A percentile compares a stretch with the other conserved stretches of the same genome.
Evolutionary conservation across 208 protist species (phyloP).

Genomic region (Wallacemonas collosoma): DNA sequence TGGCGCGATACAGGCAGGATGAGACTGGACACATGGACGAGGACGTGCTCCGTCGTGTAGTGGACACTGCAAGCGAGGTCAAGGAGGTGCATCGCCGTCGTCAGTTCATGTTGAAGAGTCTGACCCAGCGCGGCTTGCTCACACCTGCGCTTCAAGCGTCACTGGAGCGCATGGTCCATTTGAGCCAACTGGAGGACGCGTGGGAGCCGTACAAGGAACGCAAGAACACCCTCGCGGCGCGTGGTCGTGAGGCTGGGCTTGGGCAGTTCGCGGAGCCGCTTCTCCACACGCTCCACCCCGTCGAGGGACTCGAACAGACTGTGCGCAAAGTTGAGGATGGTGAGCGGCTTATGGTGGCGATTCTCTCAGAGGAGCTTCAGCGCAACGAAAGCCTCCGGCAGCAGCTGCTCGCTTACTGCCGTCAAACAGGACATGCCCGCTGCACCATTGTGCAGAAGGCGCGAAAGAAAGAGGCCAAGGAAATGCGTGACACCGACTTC

Average conservation of each 20-base stretch:
- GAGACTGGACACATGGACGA: constrained; percentile 78
- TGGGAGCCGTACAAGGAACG: constrained; percentile 87
- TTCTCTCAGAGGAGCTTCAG: constrained; percentile 75
- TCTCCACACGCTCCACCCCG: constrained; percentile 33
- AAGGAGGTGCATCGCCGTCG: constrained; percentile 71
- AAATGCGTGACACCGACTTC: constrained; percentile 51
- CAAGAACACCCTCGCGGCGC: constrained; percentile 70
- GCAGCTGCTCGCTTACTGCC: constrained; percentile 42
- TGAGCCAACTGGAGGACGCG: constrained; percentile 79
- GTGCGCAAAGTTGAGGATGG: constrained; percentile 45
- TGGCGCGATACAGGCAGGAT: constrained; percentile 86
- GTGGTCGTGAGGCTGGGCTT: constrained; percentile 72
- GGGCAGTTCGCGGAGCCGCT: constrained; percentile 52
- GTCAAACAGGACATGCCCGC: constrained; percentile 32
- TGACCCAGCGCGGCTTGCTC: constrained; percentile 70
- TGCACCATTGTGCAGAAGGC: constrained; percentile 43
- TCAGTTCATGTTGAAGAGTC: constrained; percentile 76
- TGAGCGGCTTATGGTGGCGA: constrained; percentile 49
- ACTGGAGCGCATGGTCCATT: constrained; percentile 56
- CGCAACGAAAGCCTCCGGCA: constrained; percentile 52
- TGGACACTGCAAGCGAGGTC: constrained; percentile 73
- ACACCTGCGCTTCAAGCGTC: constrained; percentile 46
- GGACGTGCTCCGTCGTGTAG: constrained; percentile 48
- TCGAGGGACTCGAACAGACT: constrained; percentile 28
- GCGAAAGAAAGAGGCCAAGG: constrained; percentile 72